These are phyloP conservation scores for Pseudocercospora fuligena DNA, from an alignment of 2,329 filamentous ascomycete genomes.

Conservation along the genomic window DNA sequence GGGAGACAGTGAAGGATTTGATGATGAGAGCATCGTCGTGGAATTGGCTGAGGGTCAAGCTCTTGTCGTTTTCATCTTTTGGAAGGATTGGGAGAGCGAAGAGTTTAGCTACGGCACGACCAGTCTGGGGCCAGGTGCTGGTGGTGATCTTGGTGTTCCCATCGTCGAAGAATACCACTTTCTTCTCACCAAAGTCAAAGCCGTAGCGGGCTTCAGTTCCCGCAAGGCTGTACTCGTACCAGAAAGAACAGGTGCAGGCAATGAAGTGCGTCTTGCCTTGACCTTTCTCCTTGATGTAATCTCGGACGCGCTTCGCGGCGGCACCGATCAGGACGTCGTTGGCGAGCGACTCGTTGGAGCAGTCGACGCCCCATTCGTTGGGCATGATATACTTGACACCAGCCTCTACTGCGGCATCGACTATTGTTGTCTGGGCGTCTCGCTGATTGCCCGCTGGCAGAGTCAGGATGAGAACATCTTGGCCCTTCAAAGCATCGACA, in stretches of 20 bases:
- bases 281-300: conserved; percentile 29
- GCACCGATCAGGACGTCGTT: conserved; percentile 25
- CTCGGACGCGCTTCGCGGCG: conserved; percentile 11
- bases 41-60: conserved; percentile 26
- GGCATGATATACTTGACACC: conserved; percentile 39
- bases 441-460: conserved; percentile 34
- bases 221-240: conserved; percentile 40
- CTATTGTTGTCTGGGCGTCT: conserved; percentile 34
- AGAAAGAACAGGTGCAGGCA: conserved; percentile 38
- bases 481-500: conserved; percentile 36
- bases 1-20: conserved; percentile 42
- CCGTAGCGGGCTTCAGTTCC: conserved; percentile 33
- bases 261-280: conserved; percentile 32
- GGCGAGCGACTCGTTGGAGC: conserved; percentile 18
- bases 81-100: conserved; percentile 37
- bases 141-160: conserved; percentile 39
- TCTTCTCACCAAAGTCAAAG: conserved; percentile 36
- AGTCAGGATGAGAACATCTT: conserved; percentile 43
- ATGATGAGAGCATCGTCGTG: conserved; percentile 42
- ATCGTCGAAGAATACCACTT: conserved; percentile 35
- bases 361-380: conserved; percentile 23
- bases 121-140: conserved; percentile 41
- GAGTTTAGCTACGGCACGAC: conserved; percentile 41
- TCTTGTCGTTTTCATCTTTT: conserved; percentile 17
- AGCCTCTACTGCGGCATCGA: conserved; percentile 38